These are phyloP conservation scores for Ustilago nuda DNA, from an alignment of 1,284 basidiomycete genomes.

Conservation along the genomic window DNA sequence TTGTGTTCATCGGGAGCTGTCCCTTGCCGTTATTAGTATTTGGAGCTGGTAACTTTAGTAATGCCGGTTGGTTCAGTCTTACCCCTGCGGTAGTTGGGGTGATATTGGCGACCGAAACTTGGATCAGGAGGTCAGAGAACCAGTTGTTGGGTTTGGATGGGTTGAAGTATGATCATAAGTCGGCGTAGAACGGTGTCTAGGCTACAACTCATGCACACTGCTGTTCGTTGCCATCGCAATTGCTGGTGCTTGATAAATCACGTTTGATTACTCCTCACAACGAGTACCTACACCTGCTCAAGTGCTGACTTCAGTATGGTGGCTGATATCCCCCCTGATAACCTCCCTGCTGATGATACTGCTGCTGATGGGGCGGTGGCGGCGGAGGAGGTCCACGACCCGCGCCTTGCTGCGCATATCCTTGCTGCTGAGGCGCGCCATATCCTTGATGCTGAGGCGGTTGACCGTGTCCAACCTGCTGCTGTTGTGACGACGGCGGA, in stretches of 20 bases:
- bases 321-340: slow-evolving; percentile 24
- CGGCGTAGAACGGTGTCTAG: slow-evolving; percentile 38
- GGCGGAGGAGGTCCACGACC: slow-evolving; percentile 1
- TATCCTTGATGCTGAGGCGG: slow-evolving; percentile 14
- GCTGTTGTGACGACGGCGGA: neutral
- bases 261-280: neutral
- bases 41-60: slow-evolving; percentile 65
- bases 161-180: slow-evolving; percentile 66
- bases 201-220: neutral
- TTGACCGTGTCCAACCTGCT: slow-evolving; percentile 2
- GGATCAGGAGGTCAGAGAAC: slow-evolving; percentile 58
- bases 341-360: slow-evolving; percentile 13
- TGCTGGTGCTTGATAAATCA: neutral
- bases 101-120: slow-evolving; percentile 51
- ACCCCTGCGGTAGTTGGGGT: slow-evolving; percentile 51
- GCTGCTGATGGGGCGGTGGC: slow-evolving; percentile 20
- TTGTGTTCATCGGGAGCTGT: slow-evolving; percentile 52
- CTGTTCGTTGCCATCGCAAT: neutral
- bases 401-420: neutral
- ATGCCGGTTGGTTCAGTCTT: slow-evolving; percentile 66
- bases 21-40: slow-evolving; percentile 66
- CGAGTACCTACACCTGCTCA: neutral
- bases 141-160: slow-evolving; percentile 57
- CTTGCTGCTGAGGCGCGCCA: slow-evolving; percentile 23
- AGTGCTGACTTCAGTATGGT: slow-evolving; percentile 25